phyloP scores from a whole-genome alignment of 2,329 filamentous ascomycete genomes.

The Trichoderma asperellum region DNA sequence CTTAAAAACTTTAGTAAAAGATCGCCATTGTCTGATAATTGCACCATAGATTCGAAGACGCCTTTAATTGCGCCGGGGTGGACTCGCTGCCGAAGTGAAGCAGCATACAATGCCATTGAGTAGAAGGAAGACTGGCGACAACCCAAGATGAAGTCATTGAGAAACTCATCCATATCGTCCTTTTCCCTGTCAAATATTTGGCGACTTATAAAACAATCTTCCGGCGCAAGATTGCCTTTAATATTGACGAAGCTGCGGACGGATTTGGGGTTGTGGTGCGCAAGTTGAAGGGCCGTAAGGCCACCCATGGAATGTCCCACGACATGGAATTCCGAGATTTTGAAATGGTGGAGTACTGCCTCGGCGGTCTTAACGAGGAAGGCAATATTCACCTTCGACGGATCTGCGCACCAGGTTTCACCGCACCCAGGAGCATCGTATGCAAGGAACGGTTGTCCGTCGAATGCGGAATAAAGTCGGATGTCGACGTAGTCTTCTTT shows the following conservation, averaged over 20 bases:
- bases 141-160: constrained; percentile 27
- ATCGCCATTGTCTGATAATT: constrained; percentile 31
- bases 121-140: constrained; percentile 29
- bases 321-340: constrained; percentile 32
- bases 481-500: constrained; percentile 38
- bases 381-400: constrained; percentile 29
- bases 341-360: constrained; percentile 30
- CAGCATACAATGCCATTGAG: constrained; percentile 31
- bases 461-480: constrained; percentile 30
- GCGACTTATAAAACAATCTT: constrained; percentile 37
- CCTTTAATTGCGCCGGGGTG: constrained; percentile 30
- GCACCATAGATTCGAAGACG: constrained; percentile 37
- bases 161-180: background rate
- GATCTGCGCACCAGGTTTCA: constrained; percentile 30
- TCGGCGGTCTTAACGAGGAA: constrained; percentile 33
- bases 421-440: constrained; percentile 37
- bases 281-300: constrained; percentile 33
- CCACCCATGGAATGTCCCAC: constrained; percentile 40
- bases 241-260: constrained; percentile 36
- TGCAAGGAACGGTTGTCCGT: constrained; percentile 31
- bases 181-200: constrained; percentile 30
- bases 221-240: constrained; percentile 37
- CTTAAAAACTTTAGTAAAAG: constrained; percentile 31
- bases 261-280: constrained; percentile 12
- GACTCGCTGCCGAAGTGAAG: constrained; percentile 30